Percentiles rank a stretch among this genome's conserved stretches.
phyloP scores from a whole-genome alignment of 345 rosid genomes.

The Sonneratia caseolaris region DNA sequence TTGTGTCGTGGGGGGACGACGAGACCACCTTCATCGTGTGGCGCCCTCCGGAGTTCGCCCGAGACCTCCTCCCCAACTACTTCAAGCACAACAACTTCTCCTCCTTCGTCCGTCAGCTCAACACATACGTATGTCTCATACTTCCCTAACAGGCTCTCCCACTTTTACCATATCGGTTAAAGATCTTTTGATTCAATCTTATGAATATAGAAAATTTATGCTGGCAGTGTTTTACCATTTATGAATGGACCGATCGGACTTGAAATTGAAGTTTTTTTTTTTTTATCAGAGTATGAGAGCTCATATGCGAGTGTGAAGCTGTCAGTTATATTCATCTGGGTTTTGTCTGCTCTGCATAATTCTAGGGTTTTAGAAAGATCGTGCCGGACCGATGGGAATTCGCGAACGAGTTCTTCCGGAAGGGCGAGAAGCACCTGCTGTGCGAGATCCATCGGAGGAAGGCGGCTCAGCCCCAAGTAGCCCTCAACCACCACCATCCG shows the following conservation, averaged over 20 bases:
- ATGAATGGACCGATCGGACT: too few species aligned
- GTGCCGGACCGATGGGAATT: slow-evolving; percentile 99
- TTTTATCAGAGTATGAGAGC: too few species aligned
- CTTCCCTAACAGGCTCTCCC: too few species aligned
- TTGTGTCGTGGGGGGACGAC: slow-evolving; percentile 96
- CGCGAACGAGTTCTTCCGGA: slow-evolving; percentile 86
- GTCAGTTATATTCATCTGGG: too few species aligned
- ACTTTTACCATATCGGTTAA: too few species aligned
- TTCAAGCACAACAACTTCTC: slow-evolving; percentile 99
- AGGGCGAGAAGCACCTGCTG: slow-evolving; percentile 86
- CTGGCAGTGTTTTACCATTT: too few species aligned
- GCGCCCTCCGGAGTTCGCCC: slow-evolving; percentile 95
- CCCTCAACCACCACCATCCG: slow-evolving; percentile 3
- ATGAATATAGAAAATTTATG: too few species aligned
- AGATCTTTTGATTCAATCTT: too few species aligned
- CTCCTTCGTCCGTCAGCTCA: slow-evolving; percentile 96
- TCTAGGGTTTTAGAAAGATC: slow-evolving; percentile 92
- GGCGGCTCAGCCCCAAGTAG: slow-evolving; percentile 23
- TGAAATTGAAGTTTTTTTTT: too few species aligned
- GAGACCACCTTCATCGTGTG: slow-evolving; percentile 89
- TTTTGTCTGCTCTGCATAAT: too few species aligned
- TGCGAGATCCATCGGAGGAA: slow-evolving; percentile 96
- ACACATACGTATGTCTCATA: slow-evolving; percentile 64
- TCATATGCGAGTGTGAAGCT: too few species aligned
- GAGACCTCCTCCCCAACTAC: slow-evolving; percentile 95